Evolutionary conservation across 257 asterid genomes (phyloP).

Genomic region (Jaltomata sinuosa): DNA sequence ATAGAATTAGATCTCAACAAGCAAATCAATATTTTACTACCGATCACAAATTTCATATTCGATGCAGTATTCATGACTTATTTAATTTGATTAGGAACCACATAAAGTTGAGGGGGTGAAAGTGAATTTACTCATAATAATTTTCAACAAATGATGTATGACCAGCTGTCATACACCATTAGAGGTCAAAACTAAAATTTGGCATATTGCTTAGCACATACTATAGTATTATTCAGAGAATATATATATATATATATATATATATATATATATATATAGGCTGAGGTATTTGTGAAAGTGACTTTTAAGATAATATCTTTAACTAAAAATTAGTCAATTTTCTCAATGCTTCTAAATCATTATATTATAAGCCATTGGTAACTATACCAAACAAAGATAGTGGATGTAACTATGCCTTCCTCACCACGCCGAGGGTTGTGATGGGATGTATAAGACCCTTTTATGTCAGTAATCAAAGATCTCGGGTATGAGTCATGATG

Average conservation of each 20-base stretch:
- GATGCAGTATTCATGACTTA: background rate
- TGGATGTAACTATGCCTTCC: conserved; percentile 12
- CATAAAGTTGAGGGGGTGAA: background rate
- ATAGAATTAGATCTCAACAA: background rate
- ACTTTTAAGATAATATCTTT: conserved; percentile 4
- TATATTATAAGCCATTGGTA: background rate
- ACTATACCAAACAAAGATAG: background rate
- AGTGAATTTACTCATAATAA: background rate
- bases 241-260: background rate
- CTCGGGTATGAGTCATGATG: background rate
- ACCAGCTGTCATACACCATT: background rate
- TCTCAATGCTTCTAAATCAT: background rate
- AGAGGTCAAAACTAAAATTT: background rate
- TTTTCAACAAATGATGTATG: background rate
- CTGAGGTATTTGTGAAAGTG: background rate
- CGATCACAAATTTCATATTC: background rate
- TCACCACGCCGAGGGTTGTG: background rate
- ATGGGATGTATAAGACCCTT: background rate
- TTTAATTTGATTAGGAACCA: background rate
- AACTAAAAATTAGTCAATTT: background rate
- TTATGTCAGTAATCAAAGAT: accelerated
- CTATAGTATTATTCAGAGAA: background rate
- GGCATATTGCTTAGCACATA: background rate
- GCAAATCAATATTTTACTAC: background rate
- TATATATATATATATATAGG: background rate